phyloP scores from a whole-genome alignment of 768 basidiomycete genomes.

The Tylopilus rubrobrunneus region DNA sequence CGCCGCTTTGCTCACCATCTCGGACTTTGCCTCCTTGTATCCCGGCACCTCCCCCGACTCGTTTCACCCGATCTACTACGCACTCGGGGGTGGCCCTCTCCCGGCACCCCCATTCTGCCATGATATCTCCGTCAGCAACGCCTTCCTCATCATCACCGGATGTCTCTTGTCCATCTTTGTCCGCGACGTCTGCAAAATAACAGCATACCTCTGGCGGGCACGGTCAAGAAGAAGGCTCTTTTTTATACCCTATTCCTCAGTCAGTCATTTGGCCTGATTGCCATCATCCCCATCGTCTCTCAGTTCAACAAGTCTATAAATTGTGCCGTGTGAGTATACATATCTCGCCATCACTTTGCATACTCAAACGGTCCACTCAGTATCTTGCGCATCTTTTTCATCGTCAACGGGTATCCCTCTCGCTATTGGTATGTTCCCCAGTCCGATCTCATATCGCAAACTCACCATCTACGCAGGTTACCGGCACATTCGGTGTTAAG shows the following conservation, averaged over 20 bases:
- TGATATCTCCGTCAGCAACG: conserved; percentile 1
- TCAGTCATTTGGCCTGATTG: conserved; percentile 40
- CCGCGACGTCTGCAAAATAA: conserved; percentile 17
- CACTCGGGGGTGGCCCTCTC: conserved; percentile 3
- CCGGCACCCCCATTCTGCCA: not conserved
- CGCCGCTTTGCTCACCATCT: no score
- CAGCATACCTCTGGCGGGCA: conserved; percentile 50
- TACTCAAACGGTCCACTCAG: conserved; percentile 18
- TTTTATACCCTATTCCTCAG: conserved; percentile 36
- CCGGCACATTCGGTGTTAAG: conserved; percentile 62
- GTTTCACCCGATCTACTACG: not conserved
- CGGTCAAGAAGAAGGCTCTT: conserved; percentile 54
- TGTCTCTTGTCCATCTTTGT: conserved; percentile 3
- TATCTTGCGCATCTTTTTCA: conserved; percentile 33
- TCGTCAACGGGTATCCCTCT: conserved; percentile 33
- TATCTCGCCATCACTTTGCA: not conserved
- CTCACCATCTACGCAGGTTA: conserved; percentile 38
- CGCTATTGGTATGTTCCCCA: conserved; percentile 35
- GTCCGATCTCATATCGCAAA: no score
- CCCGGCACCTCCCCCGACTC: not conserved
- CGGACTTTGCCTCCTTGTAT: no score
- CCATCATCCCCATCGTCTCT: conserved; percentile 42
- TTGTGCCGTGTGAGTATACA: not conserved
- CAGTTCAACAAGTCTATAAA: conserved; percentile 35
- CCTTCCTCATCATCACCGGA: not conserved